Evolutionary conservation across 768 basidiomycete species (phyloP).

Genomic region (Rhizopogon vesiculosus): DNA sequence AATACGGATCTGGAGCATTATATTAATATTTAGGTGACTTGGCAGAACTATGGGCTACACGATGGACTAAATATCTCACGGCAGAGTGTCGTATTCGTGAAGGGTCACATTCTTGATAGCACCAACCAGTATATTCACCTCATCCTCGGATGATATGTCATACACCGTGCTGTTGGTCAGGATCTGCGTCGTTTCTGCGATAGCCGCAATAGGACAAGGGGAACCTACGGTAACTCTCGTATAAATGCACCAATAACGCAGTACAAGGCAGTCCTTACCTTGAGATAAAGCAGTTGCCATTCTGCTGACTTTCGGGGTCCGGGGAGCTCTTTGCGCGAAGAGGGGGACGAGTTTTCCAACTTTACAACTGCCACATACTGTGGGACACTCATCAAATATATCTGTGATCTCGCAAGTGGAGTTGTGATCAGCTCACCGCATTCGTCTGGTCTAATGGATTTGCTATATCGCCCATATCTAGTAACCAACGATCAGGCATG

Average conservation of each 20-base stretch:
- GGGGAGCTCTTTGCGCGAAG: constrained; percentile 38
- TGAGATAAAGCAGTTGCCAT: constrained; percentile 40
- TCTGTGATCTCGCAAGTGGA: neutral
- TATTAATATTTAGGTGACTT: no score
- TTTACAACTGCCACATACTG: constrained; percentile 68
- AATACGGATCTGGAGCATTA: no score
- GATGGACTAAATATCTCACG: neutral
- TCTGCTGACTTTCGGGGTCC: constrained; percentile 34
- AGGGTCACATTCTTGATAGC: constrained; percentile 6
- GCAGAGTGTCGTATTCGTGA: neutral
- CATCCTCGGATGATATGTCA: constrained; percentile 2
- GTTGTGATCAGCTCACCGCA: constrained; percentile 41
- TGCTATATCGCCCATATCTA: constrained; percentile 73
- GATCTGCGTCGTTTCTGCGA: neutral
- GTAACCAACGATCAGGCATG: constrained; percentile 1
- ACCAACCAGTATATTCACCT: constrained; percentile 9
- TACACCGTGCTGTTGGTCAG: neutral
- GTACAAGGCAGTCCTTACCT: constrained; percentile 28
- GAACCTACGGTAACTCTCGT: constrained; percentile 10
- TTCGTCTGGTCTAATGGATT: constrained; percentile 64
- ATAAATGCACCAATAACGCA: neutral
- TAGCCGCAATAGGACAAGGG: constrained; percentile 2
- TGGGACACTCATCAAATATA: neutral
- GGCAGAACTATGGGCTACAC: neutral
- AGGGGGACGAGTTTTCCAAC: constrained; percentile 54